These are phyloP conservation scores for Hericium erinaceus DNA, from an alignment of 768 basidiomycete genomes.

Conservation along the genomic window DNA sequence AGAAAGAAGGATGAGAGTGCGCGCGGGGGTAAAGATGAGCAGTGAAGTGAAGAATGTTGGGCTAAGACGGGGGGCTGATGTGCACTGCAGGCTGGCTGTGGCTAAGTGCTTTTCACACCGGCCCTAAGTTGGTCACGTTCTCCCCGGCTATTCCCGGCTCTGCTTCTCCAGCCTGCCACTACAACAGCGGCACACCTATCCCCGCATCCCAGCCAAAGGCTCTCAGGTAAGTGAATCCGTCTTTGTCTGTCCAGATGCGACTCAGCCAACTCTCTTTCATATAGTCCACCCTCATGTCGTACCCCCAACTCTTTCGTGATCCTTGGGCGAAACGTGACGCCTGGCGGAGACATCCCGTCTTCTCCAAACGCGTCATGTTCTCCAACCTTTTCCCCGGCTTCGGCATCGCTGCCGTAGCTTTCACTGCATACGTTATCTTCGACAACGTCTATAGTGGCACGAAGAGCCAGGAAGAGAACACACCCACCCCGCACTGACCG, in stretches of 20 bases:
- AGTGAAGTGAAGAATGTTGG: background rate
- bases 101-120: constrained; percentile 30
- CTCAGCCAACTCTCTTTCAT: constrained; percentile 1
- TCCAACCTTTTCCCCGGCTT: constrained; percentile 89
- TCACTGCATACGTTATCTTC: constrained; percentile 81
- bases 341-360: constrained; percentile 87
- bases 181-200: background rate
- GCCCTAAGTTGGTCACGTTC: constrained; percentile 39
- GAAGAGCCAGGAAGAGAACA: constrained; percentile 7
- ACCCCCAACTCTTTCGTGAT: constrained; percentile 72
- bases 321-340: constrained; percentile 93
- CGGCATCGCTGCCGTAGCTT: constrained; percentile 86
- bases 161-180: background rate
- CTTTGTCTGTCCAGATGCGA: background rate
- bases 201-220: background rate
- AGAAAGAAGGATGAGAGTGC: constrained; percentile 1
- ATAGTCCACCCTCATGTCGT: constrained; percentile 9
- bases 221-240: background rate
- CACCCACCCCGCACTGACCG: too few species aligned
- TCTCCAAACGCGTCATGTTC: constrained; percentile 82
- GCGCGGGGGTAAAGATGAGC: constrained; percentile 12
- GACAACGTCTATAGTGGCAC: constrained; percentile 49
- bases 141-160: background rate
- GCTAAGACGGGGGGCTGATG: background rate
- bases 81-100: constrained; percentile 9